phyloP scores from a whole-genome alignment of 2,329 filamentous ascomycete species.

The Fusarium gaditjirri region DNA sequence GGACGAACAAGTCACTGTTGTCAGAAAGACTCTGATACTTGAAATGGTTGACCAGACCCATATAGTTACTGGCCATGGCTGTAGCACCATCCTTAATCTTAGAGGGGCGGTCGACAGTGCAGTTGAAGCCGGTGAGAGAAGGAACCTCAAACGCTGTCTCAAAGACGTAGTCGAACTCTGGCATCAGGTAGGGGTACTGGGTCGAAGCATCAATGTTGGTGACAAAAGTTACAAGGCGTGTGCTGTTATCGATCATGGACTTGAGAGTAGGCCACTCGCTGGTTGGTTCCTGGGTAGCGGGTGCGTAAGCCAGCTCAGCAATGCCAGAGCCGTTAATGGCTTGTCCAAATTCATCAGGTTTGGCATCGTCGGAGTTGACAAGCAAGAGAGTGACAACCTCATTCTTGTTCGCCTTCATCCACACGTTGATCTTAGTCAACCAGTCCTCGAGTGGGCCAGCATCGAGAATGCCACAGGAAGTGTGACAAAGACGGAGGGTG shows the following conservation, averaged over 20 bases:
- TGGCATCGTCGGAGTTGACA: conserved; percentile 73
- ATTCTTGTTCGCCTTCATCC: conserved; percentile 76
- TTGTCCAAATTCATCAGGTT: conserved; percentile 63
- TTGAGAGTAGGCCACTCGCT: conserved; percentile 77
- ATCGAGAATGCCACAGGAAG: conserved; percentile 73
- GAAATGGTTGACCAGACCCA: conserved; percentile 86
- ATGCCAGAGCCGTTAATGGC: conserved; percentile 70
- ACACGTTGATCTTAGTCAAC: conserved; percentile 71
- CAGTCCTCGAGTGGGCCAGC: conserved; percentile 73
- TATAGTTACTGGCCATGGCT: conserved; percentile 67
- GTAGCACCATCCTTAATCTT: conserved; percentile 58
- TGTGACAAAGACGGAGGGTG: conserved; percentile 76
- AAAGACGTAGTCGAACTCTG: conserved; percentile 75
- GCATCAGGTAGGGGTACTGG: conserved; percentile 66
- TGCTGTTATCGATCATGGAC: conserved; percentile 71
- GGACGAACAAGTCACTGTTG: conserved; percentile 62
- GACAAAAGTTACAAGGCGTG: conserved; percentile 75
- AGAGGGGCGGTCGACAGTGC: conserved; percentile 73
- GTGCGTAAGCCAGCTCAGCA: conserved; percentile 68
- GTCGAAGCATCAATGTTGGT: conserved; percentile 60
- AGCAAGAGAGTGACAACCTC: conserved; percentile 81
- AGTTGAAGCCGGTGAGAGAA: conserved; percentile 73
- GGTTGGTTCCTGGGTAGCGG: conserved; percentile 56
- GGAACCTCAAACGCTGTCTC: conserved; percentile 77
- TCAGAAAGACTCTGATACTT: conserved; percentile 67